A percentile compares a stretch with the other conserved stretches of the same genome.
phyloP scores from a whole-genome alignment of 768 basidiomycete genomes.

The Rhizopogon vesiculosus region DNA sequence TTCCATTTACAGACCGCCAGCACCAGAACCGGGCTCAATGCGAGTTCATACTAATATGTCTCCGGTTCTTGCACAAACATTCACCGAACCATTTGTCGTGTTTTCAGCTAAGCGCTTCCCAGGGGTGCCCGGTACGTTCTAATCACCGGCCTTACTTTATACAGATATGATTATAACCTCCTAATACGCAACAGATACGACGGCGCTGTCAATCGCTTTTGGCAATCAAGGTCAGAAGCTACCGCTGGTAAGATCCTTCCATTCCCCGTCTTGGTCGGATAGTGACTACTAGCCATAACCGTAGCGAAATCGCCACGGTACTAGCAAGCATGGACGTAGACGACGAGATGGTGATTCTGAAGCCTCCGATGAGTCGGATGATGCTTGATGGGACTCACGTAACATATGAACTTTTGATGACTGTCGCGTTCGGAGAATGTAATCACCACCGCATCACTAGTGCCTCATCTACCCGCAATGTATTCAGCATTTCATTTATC shows the following conservation, averaged over 20 bases:
- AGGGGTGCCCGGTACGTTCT: slow-evolving; percentile 76
- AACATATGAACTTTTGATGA: slow-evolving; percentile 8
- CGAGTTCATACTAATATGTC: slow-evolving; percentile 65
- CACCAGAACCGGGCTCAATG: slow-evolving; percentile 63
- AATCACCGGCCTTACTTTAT: slow-evolving; percentile 8
- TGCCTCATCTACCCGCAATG: slow-evolving; percentile 18
- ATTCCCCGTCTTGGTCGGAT: slow-evolving; percentile 16
- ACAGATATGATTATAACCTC: slow-evolving; percentile 13
- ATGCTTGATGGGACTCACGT: slow-evolving; percentile 23
- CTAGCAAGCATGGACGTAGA: slow-evolving; percentile 54
- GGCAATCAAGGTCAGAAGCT: slow-evolving; percentile 89
- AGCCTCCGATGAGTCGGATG: slow-evolving; percentile 69
- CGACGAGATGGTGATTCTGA: slow-evolving; percentile 56
- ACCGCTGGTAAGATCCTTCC: slow-evolving; percentile 59
- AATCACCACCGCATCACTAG: slow-evolving; percentile 6
- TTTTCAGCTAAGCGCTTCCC: slow-evolving; percentile 94
- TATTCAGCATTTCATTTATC: slow-evolving; percentile 15
- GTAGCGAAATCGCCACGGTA: slow-evolving; percentile 80
- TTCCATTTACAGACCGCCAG: slow-evolving; percentile 50
- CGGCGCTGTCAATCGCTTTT: slow-evolving; percentile 82
- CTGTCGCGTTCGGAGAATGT: background rate
- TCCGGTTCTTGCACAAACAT: slow-evolving; percentile 79
- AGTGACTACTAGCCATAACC: slow-evolving; percentile 15
- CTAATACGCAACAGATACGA: slow-evolving; percentile 57
- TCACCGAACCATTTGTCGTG: slow-evolving; percentile 80